These are phyloP conservation scores for Ascochyta rabiei DNA, from an alignment of 2,329 filamentous ascomycete genomes.

Conservation along the genomic window DNA sequence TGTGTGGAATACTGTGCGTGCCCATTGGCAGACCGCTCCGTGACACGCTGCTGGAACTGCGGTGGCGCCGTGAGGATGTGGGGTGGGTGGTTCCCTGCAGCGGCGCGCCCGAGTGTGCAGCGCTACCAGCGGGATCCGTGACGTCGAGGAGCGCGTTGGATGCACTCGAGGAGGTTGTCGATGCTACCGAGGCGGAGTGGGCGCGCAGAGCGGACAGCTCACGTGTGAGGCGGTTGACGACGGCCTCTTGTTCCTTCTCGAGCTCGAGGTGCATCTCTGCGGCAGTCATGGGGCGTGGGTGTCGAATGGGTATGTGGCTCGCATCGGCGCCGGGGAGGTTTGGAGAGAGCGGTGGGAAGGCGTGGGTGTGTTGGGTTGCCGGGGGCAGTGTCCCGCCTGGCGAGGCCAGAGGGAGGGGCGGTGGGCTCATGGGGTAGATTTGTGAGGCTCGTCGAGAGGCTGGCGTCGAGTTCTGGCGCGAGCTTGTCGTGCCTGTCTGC, in stretches of 20 bases:
- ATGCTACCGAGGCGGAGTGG: constrained; percentile 67
- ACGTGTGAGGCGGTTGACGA: constrained; percentile 91
- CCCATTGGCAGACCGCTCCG: constrained; percentile 34
- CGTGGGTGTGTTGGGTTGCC: constrained; percentile 34
- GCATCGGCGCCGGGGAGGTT: constrained; percentile 37
- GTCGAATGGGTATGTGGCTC: constrained; percentile 73
- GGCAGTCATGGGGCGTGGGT: constrained; percentile 85
- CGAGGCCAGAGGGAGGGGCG: constrained; percentile 50
- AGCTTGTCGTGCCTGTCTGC: constrained; percentile 35
- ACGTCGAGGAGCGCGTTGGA: constrained; percentile 55
- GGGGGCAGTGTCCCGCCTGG: constrained; percentile 40
- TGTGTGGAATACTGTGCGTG: constrained; percentile 38
- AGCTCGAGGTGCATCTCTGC: constrained; percentile 87
- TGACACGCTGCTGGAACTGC: constrained; percentile 62
- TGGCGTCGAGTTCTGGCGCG: constrained; percentile 32
- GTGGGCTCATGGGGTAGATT: constrained; percentile 54
- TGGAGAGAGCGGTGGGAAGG: constrained; percentile 48
- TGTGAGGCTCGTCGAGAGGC: constrained; percentile 48
- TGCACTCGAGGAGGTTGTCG: constrained; percentile 62
- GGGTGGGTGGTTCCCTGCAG: constrained; percentile 58
- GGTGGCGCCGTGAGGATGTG: constrained; percentile 61
- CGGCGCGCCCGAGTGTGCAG: constrained; percentile 45
- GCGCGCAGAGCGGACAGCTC: constrained; percentile 84
- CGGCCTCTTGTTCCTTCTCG: constrained; percentile 93
- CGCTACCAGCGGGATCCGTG: constrained; percentile 52